Evolutionary conservation across 768 basidiomycete genomes (phyloP), one percentile per base, ranked within the genome.

Genomic region (Phlebiopsis flavidoalba): DNA sequence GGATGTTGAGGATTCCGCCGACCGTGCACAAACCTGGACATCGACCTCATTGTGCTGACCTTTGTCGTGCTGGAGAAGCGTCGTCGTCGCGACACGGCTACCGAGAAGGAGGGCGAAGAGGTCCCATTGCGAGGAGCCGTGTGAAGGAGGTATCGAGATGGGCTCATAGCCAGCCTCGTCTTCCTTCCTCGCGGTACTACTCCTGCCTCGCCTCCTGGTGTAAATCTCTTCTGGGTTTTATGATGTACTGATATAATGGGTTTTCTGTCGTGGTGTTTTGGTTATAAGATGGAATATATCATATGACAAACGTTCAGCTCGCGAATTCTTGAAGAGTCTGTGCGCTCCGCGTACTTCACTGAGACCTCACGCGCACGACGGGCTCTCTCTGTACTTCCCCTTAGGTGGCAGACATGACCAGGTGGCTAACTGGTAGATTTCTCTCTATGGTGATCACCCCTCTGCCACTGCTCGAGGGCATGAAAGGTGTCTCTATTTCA

Each of bases 11-110:
- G 47, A 76, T 83, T 50, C n/a, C n/a, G n/a, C 74, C 82, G 56
- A 79, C 81, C n/a, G 65, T 66, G 58, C 72, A n/a, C n/a, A n/a
- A 73, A 55, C 31, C 67, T 83, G 21, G 79, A 83, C 66, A 73
- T 81, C 58, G 83, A 84, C 69, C 72, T 84, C 52, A 71, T 84
- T 45, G 70, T 84, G 12, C 69, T 84, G 24, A 80, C 84, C 17
- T 84, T 83, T 63, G 63, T 84, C 58, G 76, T 85, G 58, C 76
- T 83, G 75, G 82, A 83, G 72, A 82, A 78, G 71, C 80, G 80
- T 66, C 72, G 80, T 66, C 72, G 80, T 46, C 75, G 80, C 19
- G 79, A 80, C 47, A 69, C 69, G 24, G 60, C 70, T 8, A 52
- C 63, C 14, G 61, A 68, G 57, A 59, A 58, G 17, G 58, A 50